phyloP scores from a whole-genome alignment of 805 yeast genomes.

The Kodamaea restingae region DNA sequence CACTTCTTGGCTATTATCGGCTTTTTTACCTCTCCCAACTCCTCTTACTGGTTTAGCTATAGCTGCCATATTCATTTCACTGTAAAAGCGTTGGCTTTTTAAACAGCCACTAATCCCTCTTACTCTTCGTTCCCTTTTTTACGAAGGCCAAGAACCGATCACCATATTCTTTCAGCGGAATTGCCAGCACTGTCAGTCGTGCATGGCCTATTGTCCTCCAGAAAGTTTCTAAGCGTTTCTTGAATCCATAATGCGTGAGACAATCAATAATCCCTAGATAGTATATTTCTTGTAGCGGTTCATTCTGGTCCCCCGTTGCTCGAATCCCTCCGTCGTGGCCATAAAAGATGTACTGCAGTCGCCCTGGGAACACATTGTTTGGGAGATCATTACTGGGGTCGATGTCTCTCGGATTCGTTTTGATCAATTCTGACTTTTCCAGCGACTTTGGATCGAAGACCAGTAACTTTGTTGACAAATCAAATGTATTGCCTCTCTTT shows the following conservation, averaged over 20 bases:
- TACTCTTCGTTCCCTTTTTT: slow-evolving; percentile 22
- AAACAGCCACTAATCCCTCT: slow-evolving; percentile 1
- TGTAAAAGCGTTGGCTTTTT: no score
- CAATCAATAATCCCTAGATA: slow-evolving; percentile 94
- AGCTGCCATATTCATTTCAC: no score
- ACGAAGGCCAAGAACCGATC: slow-evolving; percentile 78
- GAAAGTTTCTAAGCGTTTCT: slow-evolving; percentile 79
- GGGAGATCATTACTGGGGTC: slow-evolving; percentile 42
- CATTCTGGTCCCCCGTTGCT: slow-evolving; percentile 60
- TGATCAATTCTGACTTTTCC: slow-evolving; percentile 36
- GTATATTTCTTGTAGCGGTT: slow-evolving; percentile 66
- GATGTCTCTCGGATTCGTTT: slow-evolving; percentile 45
- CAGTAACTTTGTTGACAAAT: slow-evolving; percentile 35
- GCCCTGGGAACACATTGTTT: slow-evolving; percentile 40
- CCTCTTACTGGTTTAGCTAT: no score
- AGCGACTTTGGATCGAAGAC: slow-evolving; percentile 42
- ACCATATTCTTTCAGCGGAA: slow-evolving; percentile 90
- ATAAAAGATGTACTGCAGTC: slow-evolving; percentile 58
- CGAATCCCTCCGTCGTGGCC: slow-evolving; percentile 81
- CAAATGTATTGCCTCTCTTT: slow-evolving; percentile 47
- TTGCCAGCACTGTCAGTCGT: slow-evolving; percentile 71
- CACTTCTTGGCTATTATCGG: no score
- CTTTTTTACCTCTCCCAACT: no score
- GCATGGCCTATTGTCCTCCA: slow-evolving; percentile 73
- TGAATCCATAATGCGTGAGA: slow-evolving; percentile 70